A percentile compares a stretch with the other conserved stretches of the same genome.
Evolutionary conservation across 768 basidiomycete genomes (phyloP).

Genomic region (Rossbeevera mucosa): DNA sequence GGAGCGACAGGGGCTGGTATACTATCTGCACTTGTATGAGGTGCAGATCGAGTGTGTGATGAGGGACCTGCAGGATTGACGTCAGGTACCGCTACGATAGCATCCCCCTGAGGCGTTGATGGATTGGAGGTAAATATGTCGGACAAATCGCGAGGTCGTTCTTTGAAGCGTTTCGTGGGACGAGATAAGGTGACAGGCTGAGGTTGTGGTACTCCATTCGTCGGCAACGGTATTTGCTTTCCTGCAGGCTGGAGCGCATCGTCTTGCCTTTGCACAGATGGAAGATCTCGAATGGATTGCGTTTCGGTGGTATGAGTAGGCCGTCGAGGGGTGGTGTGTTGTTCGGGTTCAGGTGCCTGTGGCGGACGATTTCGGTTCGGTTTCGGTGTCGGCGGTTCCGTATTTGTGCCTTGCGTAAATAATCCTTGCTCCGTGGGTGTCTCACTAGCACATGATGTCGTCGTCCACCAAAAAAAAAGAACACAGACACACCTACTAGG

Average conservation of each 20-base stretch:
- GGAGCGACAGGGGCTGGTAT: background rate
- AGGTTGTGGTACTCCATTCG: background rate
- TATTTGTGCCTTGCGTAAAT: background rate
- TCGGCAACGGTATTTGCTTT: background rate
- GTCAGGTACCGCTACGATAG: background rate
- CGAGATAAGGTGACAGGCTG: background rate
- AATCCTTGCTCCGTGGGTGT: background rate
- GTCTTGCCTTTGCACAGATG: background rate
- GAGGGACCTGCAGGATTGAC: background rate
- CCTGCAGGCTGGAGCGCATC: slow-evolving; percentile 1
- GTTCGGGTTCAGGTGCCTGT: background rate
- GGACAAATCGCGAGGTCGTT: slow-evolving; percentile 7
- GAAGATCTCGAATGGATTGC: background rate
- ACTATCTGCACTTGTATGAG: background rate
- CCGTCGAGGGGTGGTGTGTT: background rate
- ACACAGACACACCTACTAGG: slow-evolving; percentile 5
- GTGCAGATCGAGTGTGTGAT: background rate
- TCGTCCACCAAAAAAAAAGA: background rate
- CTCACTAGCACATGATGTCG: slow-evolving; percentile 5
- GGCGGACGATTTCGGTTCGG: background rate
- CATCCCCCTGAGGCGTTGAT: slow-evolving; percentile 6
- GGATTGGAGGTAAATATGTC: slow-evolving; percentile 19
- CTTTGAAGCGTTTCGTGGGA: slow-evolving; percentile 4
- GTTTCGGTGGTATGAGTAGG: background rate
- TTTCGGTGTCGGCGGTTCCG: background rate